Percentiles rank a stretch among this genome's conserved stretches.
Evolutionary conservation across 805 yeast species (phyloP).

Genomic region (Barnettozyma siamensis): DNA sequence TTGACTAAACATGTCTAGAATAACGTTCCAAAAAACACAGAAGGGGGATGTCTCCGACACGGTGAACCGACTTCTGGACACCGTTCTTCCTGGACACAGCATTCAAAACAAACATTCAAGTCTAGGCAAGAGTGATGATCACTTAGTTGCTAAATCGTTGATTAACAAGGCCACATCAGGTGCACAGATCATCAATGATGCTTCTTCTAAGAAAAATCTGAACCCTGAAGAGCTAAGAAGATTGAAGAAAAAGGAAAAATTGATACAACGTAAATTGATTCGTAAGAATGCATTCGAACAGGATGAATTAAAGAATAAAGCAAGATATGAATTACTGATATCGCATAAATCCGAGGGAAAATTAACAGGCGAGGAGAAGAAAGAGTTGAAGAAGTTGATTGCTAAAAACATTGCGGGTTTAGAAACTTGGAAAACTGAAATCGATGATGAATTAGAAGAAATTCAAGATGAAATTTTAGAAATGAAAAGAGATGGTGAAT

Average conservation of each 20-base stretch:
- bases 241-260: constrained; percentile 30
- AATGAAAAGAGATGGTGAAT: constrained; percentile 32
- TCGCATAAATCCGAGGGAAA: constrained; percentile 27
- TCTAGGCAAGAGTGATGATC: no score
- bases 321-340: constrained; percentile 30
- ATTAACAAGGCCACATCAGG: constrained; percentile 19
- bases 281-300: constrained; percentile 17
- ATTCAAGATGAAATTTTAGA: constrained; percentile 38
- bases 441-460: constrained; percentile 36
- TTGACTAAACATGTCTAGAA: constrained; percentile 5
- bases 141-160: constrained; percentile 20
- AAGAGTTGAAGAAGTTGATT: constrained; percentile 29
- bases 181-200: constrained; percentile 32
- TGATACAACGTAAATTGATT: constrained; percentile 24
- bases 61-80: constrained; percentile 35
- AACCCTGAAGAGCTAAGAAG: constrained; percentile 30
- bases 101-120: constrained; percentile 6
- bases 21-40: constrained; percentile 9
- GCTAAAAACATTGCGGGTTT: constrained; percentile 33
- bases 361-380: constrained; percentile 30
- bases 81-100: constrained; percentile 33
- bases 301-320: constrained; percentile 25
- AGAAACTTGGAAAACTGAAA: constrained; percentile 37
- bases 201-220: constrained; percentile 25
- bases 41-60: constrained; percentile 25